Conservation (phyloP, 2,329 filamentous ascomycete genomes). For the Knoxdaviesia proteae region DNA sequence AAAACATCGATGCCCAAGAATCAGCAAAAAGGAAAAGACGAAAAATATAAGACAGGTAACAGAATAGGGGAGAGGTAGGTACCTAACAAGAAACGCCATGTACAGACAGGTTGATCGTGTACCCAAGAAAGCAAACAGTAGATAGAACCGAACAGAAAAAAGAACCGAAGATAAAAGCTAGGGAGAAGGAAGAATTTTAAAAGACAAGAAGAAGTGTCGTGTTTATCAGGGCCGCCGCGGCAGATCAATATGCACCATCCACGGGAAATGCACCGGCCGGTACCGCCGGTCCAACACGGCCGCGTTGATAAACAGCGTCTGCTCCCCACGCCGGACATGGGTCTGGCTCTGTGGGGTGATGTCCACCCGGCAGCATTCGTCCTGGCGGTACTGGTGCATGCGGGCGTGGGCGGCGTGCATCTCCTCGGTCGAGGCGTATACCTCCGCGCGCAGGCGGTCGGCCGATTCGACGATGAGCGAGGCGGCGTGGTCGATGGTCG, state of each 20-base stretch:
- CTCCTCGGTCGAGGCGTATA: background rate
- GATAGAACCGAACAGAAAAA: too few relatives aligned
- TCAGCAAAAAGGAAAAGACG: constrained; percentile 1
- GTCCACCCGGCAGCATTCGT: background rate
- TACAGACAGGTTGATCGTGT: background rate
- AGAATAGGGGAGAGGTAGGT: background rate
- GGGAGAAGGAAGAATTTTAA: background rate
- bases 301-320: constrained; percentile 36
- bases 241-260: constrained; percentile 29
- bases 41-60: background rate
- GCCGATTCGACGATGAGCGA: background rate
- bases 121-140: background rate
- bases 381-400: background rate
- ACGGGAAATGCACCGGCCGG: constrained; percentile 24
- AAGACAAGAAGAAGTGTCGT: too few relatives aligned
- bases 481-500: background rate
- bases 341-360: background rate
- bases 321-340: constrained; percentile 10
- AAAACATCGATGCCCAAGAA: too few relatives aligned
- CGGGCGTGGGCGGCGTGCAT: constrained; percentile 1
- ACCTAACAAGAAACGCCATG: too few relatives aligned
- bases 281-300: constrained; percentile 25
- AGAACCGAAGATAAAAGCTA: background rate
- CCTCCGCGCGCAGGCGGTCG: background rate
- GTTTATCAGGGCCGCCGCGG: constrained; percentile 1